phyloP scores from a whole-genome alignment of 371 early-diverging fungal species.

The Mucor velutinosus region DNA sequence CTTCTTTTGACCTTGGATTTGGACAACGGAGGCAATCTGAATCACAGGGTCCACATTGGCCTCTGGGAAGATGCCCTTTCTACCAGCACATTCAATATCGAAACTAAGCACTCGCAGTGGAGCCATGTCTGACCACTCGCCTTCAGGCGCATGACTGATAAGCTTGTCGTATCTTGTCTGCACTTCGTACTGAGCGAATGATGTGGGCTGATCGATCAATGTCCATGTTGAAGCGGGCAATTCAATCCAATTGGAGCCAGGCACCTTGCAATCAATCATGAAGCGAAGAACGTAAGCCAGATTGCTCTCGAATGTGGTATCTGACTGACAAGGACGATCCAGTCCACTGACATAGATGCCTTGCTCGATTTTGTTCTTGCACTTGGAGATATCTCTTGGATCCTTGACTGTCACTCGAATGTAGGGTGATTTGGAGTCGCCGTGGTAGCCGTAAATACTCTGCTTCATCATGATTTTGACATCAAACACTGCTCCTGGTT shows the following conservation, averaged over 20 bases:
- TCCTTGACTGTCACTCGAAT: slow-evolving; percentile 69
- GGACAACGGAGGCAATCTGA: slow-evolving; percentile 98
- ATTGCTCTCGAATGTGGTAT: slow-evolving; percentile 90
- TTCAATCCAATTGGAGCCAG: slow-evolving; percentile 95
- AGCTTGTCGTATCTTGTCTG: slow-evolving; percentile 72
- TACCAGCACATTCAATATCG: slow-evolving; percentile 99
- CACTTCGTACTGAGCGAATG: slow-evolving; percentile 86
- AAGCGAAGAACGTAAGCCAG: slow-evolving; percentile 91
- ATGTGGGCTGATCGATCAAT: slow-evolving; percentile 43
- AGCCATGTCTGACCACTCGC: slow-evolving; percentile 93
- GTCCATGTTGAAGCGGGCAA: slow-evolving; percentile 75
- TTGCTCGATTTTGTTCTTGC: slow-evolving; percentile 47
- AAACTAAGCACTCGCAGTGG: slow-evolving; percentile 97
- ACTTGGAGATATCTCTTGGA: slow-evolving; percentile 54
- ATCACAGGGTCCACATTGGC: slow-evolving; percentile 97
- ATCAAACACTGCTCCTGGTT: slow-evolving; percentile 43
- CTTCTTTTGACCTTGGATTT: slow-evolving; percentile 85
- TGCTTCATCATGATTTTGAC: slow-evolving; percentile 74
- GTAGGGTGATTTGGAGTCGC: slow-evolving; percentile 69
- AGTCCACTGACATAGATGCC: slow-evolving; percentile 61
- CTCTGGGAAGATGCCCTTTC: slow-evolving; percentile 97
- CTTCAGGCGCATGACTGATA: slow-evolving; percentile 86
- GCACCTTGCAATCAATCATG: slow-evolving; percentile 94
- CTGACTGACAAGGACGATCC: slow-evolving; percentile 40
- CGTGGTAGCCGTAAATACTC: slow-evolving; percentile 84